phyloP scores from a whole-genome alignment of 805 yeast genomes.

The Ogataea salicorniae region DNA sequence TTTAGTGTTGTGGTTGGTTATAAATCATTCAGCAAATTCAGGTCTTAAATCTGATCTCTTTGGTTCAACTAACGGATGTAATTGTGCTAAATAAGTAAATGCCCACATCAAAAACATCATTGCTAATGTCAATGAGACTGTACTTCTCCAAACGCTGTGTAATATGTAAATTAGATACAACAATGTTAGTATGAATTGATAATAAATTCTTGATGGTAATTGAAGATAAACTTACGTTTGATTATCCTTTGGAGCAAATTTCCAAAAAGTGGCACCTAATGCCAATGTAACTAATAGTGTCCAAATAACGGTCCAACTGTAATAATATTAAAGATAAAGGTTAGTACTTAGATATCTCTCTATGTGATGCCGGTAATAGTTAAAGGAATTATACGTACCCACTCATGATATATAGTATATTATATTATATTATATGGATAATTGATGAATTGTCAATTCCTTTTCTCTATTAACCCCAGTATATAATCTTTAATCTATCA shows the following conservation, averaged over 20 bases:
- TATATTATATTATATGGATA: background rate
- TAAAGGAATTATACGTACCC: constrained; percentile 11
- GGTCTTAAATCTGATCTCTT: constrained; percentile 88
- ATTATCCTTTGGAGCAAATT: constrained; percentile 78
- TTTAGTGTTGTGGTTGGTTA: too few relatives aligned
- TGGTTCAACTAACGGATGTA: constrained; percentile 89
- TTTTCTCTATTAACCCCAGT: too few relatives aligned
- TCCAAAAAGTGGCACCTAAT: constrained; percentile 70
- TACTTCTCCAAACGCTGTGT: constrained; percentile 64
- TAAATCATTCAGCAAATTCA: constrained; percentile 45
- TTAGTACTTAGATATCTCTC: background rate
- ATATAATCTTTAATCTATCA: too few relatives aligned
- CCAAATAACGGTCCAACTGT: constrained; percentile 65
- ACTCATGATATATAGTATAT: constrained; percentile 8
- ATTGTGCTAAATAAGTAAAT: constrained; percentile 77
- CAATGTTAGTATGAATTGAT: background rate
- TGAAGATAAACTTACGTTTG: constrained; percentile 44
- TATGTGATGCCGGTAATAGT: too few relatives aligned
- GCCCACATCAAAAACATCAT: constrained; percentile 67
- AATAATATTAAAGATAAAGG: constrained; percentile 1
- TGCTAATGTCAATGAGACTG: constrained; percentile 63
- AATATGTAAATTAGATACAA: background rate
- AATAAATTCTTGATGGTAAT: too few relatives aligned
- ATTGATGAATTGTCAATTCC: background rate
- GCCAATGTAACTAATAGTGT: constrained; percentile 55